A percentile compares a stretch with the other conserved stretches of the same genome.
Conservation (phyloP, 306 rosid species). For the Lathyrus tuberosus region DNA sequence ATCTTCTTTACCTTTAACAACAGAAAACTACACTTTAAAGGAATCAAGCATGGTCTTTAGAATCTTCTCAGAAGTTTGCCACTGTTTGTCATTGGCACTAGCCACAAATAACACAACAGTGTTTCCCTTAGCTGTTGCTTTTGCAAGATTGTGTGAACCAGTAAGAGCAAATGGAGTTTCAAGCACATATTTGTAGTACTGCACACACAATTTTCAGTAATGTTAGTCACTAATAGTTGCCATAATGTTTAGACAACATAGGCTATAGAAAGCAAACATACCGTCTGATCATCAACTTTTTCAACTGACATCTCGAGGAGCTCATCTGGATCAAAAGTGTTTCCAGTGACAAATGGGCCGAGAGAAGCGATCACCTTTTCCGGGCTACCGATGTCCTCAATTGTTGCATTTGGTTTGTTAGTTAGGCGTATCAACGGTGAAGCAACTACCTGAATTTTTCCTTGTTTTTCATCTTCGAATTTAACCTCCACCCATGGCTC, state of each 20-base stretch:
- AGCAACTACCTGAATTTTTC: conserved; percentile 88
- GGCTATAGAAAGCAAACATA: conserved; percentile 38
- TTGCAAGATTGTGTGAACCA: conserved; percentile 93
- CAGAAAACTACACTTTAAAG: conserved; percentile 61
- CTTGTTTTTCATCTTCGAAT: conserved; percentile 92
- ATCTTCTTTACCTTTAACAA: conserved; percentile 42
- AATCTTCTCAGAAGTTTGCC: conserved; percentile 74
- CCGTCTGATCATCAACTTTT: conserved; percentile 83
- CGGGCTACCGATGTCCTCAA: conserved; percentile 91
- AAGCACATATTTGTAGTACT: conserved; percentile 85
- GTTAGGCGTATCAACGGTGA: conserved; percentile 92
- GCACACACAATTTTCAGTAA: conserved; percentile 41
- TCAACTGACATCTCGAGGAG: conserved; percentile 79
- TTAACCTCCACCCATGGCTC: conserved; percentile 99
- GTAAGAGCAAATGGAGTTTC: conserved; percentile 93
- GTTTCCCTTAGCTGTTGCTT: conserved; percentile 96
- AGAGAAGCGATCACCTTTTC: conserved; percentile 93
- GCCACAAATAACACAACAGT: conserved; percentile 89
- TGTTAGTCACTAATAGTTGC: conserved; percentile 9
- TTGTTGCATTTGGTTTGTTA: conserved; percentile 87
- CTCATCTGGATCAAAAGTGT: conserved; percentile 82
- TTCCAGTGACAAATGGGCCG: conserved; percentile 94
- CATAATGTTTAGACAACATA: background rate
- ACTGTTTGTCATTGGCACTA: conserved; percentile 91
- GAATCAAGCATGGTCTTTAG: conserved; percentile 89